Percentiles rank a stretch among this genome's conserved stretches.
These are phyloP conservation scores for Oidiodendron maius DNA, from an alignment of 495 filamentous ascomycete species.

Conservation along the genomic window DNA sequence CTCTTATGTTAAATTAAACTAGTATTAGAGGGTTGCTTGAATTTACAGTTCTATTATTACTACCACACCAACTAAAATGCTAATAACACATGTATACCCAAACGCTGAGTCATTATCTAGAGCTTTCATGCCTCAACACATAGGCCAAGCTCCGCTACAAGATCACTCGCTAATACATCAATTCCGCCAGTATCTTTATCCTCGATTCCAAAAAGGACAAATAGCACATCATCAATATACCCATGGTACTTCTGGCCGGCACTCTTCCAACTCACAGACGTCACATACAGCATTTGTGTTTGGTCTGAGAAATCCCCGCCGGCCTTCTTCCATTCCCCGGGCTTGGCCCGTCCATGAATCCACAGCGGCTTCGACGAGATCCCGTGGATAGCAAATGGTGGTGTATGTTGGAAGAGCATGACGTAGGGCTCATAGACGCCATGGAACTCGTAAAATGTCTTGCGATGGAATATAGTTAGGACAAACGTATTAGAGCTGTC, in stretches of 20 bases:
- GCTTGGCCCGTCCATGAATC: constrained; percentile 35
- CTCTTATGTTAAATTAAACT: too few species aligned
- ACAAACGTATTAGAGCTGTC: constrained; percentile 42
- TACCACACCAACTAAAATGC: too few species aligned
- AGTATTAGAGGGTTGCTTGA: too few species aligned
- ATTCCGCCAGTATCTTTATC: constrained; percentile 36
- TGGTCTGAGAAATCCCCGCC: neutral
- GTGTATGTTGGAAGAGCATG: constrained; percentile 35
- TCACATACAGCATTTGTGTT: constrained; percentile 41
- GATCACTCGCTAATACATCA: constrained; percentile 39
- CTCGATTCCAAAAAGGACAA: constrained; percentile 45
- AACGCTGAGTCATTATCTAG: too few species aligned
- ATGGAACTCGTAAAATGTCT: constrained; percentile 38
- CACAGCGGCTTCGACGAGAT: constrained; percentile 44
- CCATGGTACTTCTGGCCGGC: constrained; percentile 39
- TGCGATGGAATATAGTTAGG: constrained; percentile 46
- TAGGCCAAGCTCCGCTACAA: constrained; percentile 32
- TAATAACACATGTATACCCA: too few species aligned
- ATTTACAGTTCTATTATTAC: too few species aligned
- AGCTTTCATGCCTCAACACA: neutral
- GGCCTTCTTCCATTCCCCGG: neutral
- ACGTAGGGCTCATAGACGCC: constrained; percentile 49
- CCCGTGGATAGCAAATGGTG: constrained; percentile 42
- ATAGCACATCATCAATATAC: constrained; percentile 41
- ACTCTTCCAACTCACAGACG: constrained; percentile 44